A percentile compares a stretch with the other conserved stretches of the same genome.
phyloP scores from a whole-genome alignment of 495 filamentous ascomycete genomes.

The Amniculicola lignicola region DNA sequence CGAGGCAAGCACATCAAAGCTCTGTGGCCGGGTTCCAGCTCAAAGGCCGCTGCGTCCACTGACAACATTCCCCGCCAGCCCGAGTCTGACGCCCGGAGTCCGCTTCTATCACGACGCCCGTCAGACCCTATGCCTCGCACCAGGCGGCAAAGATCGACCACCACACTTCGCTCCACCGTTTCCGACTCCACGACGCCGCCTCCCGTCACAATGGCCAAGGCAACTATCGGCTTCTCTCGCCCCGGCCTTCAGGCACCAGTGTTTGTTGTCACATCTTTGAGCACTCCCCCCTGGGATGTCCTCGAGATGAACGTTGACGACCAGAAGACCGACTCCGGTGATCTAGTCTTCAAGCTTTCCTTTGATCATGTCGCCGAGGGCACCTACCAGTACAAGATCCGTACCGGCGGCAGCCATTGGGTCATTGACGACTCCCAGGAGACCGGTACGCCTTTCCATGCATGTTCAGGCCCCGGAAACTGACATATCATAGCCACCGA shows the following conservation, averaged over 20 bases:
- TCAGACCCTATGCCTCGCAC: not conserved
- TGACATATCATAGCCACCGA: slow-evolving; percentile 49
- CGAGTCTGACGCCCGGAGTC: not conserved
- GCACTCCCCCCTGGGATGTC: slow-evolving; percentile 60
- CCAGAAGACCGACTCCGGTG: slow-evolving; percentile 27
- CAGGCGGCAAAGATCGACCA: not conserved
- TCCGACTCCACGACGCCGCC: not conserved
- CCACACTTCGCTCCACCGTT: not conserved
- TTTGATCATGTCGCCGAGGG: slow-evolving; percentile 51
- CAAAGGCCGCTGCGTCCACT: slow-evolving; percentile 14
- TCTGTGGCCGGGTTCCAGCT: slow-evolving; percentile 1
- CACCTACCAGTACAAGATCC: slow-evolving; percentile 68
- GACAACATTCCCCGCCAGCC: slow-evolving; percentile 2
- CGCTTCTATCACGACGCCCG: not conserved
- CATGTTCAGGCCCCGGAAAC: not conserved
- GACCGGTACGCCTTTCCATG: slow-evolving; percentile 44
- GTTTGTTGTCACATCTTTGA: slow-evolving; percentile 64
- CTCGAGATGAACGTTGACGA: slow-evolving; percentile 55
- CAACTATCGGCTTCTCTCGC: slow-evolving; percentile 58
- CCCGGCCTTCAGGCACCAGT: slow-evolving; percentile 58
- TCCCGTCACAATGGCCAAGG: slow-evolving; percentile 17
- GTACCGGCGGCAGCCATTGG: slow-evolving; percentile 61
- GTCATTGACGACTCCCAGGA: slow-evolving; percentile 54
- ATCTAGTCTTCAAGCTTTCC: slow-evolving; percentile 34
- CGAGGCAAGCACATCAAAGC: slow-evolving; percentile 13